Percentiles rank a stretch among this genome's conserved stretches.
Conservation (phyloP, 2,329 filamentous ascomycete genomes). For the Pestalotiopsis sp. region DNA sequence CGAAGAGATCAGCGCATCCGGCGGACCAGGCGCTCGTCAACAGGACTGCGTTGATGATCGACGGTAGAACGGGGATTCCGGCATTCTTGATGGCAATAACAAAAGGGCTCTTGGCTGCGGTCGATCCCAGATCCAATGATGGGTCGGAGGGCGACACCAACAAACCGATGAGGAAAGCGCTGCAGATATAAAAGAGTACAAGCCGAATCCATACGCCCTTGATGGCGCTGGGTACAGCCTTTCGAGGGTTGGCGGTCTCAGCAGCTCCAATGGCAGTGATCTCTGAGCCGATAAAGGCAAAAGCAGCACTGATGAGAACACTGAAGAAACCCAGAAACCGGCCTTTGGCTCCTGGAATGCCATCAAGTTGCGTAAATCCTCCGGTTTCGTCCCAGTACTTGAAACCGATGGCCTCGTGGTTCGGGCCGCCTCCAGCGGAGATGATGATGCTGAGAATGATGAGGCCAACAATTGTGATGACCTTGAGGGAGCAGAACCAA, state of each 20-base stretch:
- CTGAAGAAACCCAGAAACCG: neutral
- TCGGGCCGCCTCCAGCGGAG: constrained; percentile 2
- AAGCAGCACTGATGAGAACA: constrained; percentile 7
- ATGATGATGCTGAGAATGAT: constrained; percentile 11
- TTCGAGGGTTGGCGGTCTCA: constrained; percentile 8
- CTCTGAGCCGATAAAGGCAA: neutral
- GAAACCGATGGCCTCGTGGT: constrained; percentile 8
- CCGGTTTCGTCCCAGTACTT: constrained; percentile 3
- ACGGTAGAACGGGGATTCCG: constrained; percentile 3
- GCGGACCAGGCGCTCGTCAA: neutral
- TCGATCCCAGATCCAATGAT: constrained; percentile 3
- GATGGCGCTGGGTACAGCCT: constrained; percentile 2
- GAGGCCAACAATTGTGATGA: constrained; percentile 8
- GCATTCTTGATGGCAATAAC: constrained; percentile 9
- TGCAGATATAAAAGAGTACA: constrained; percentile 6
- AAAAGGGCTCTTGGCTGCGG: constrained; percentile 3
- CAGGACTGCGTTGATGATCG: constrained; percentile 12
- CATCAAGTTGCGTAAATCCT: neutral
- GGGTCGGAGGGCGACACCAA: constrained; percentile 1
- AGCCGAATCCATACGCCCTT: neutral
- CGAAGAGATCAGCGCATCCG: constrained; percentile 7
- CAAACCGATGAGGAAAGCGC: constrained; percentile 9
- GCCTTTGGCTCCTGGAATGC: constrained; percentile 1
- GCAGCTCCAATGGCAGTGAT: constrained; percentile 4
- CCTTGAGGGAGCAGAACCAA: constrained; percentile 7